phyloP scores from a whole-genome alignment of 75 land plant species.

The Picea sitchensis region DNA sequence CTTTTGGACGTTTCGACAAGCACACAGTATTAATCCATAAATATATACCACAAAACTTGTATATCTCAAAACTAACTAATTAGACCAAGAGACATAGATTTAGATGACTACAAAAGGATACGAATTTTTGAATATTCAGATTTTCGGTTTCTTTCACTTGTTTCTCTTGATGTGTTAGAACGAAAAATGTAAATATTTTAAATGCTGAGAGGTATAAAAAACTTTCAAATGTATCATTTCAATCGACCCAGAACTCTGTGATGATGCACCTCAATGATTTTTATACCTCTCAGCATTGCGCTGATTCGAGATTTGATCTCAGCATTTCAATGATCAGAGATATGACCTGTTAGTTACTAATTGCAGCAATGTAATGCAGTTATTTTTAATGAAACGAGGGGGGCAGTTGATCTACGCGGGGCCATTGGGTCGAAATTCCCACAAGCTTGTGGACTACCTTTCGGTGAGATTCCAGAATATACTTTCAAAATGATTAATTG shows the following conservation, averaged over 20 bases:
- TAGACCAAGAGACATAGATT: no score
- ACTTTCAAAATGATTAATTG: not conserved
- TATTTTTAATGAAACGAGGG: slow-evolving; percentile 91
- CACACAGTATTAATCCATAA: no score
- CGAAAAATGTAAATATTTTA: not conserved
- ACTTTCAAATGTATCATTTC: no score
- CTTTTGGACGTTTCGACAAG: no score
- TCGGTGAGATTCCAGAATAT: slow-evolving; percentile 45
- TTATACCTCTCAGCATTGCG: not conserved
- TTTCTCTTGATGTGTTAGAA: no score
- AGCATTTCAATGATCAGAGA: not conserved
- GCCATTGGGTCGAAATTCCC: slow-evolving; percentile 66
- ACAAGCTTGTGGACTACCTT: slow-evolving; percentile 79
- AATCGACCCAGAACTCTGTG: not conserved
- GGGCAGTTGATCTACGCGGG: slow-evolving; percentile 94
- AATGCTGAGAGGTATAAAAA: not conserved
- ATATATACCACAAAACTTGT: no score
- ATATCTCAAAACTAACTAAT: no score
- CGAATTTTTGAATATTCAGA: no score
- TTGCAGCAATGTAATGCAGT: slow-evolving; percentile 38
- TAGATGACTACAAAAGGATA: no score
- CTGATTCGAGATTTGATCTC: not conserved
- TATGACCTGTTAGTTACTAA: not conserved
- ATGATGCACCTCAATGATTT: not conserved
- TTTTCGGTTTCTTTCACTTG: no score